Evolutionary conservation across 1,284 basidiomycete genomes (phyloP), one percentile per base, ranked within the genome.

Genomic region (Fomitopsis schrenkii): DNA sequence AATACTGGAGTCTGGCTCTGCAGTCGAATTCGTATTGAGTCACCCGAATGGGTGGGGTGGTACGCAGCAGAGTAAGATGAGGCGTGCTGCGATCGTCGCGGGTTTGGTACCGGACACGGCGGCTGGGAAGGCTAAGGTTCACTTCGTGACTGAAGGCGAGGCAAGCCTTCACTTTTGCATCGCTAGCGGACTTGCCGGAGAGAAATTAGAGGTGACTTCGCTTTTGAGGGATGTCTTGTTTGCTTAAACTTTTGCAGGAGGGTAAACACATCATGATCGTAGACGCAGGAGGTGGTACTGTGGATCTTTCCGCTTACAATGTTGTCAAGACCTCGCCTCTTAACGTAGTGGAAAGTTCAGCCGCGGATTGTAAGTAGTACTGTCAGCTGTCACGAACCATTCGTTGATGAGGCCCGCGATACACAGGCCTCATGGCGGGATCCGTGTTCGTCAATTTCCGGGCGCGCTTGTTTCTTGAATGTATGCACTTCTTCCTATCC

Each of bases 31-130:
- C 55, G 68, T 79, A 9, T 69, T 80, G 28, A 74, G 72, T 1
- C 79, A 80, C 59, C 79, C 79, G 8, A 80, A 80, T 48, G 79
- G 78, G 2, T 80, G 79, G 78, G 78, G 76, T 53, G 79, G 79
- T 2, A 57, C 61, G 1, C 78, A 80, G 59, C 79, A 80, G 62
- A 69, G 65, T 5, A 71, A 75, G 63, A 77, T 80, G 61, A 74
- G 79, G 5, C 65, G 67, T 2, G 77, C 79, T 0, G 79, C 77
- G 0, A 59, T 70, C 0, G 45, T 64, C 33, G 78, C 74, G 0
- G 71, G 73, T 19, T 22, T 59, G 46, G 19, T 59, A 6, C 38
- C 46, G 17, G 48, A 59, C 38, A 42, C 19, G 15, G 33, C 36
- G 7, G 58, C 30, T 1, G 58, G 58, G 17, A 12, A 53, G 5